Conservation (phyloP, 805 yeast genomes). For the Cyberlindnera xishuangbannaensis region DNA sequence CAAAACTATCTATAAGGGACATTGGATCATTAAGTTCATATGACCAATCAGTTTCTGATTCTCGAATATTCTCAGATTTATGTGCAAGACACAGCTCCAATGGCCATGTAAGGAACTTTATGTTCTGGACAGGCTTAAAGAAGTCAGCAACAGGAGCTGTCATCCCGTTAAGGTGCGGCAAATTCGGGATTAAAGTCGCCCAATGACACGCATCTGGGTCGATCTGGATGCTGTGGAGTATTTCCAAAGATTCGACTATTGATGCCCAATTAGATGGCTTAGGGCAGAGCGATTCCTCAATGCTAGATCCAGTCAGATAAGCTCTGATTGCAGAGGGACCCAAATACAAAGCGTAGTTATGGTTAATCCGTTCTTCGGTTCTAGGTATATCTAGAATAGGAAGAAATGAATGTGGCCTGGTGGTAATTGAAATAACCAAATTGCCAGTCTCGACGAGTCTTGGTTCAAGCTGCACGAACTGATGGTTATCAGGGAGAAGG, state of each 20-base stretch:
- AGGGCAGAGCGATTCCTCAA: constrained; percentile 30
- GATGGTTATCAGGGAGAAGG: constrained; percentile 24
- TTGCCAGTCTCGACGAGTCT: constrained; percentile 42
- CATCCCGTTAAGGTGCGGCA: constrained; percentile 61
- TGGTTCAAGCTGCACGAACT: constrained; percentile 40
- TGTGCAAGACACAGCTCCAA: constrained; percentile 59
- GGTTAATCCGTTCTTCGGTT: constrained; percentile 17
- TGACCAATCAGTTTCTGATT: background rate
- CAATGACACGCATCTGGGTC: constrained; percentile 32
- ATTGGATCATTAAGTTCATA: constrained; percentile 21
- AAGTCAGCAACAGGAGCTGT: constrained; percentile 58
- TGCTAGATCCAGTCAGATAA: constrained; percentile 31
- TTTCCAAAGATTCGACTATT: constrained; percentile 31
- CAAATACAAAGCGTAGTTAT: constrained; percentile 38
- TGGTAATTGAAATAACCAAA: constrained; percentile 31
- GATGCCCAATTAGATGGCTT: constrained; percentile 38
- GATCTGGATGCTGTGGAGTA: constrained; percentile 28
- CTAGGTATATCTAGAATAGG: constrained; percentile 25
- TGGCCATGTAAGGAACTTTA: constrained; percentile 68
- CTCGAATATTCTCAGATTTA: constrained; percentile 24
- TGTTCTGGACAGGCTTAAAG: constrained; percentile 43
- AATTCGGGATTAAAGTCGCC: constrained; percentile 65
- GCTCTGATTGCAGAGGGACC: constrained; percentile 54
- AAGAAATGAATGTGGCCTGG: constrained; percentile 28
- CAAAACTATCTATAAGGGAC: constrained; percentile 34